Evolutionary conservation across 1,139 yeast genomes (phyloP), one percentile per base, ranked within the genome.

Genomic region (Hyphopichia wangnamkhiaoensis): DNA sequence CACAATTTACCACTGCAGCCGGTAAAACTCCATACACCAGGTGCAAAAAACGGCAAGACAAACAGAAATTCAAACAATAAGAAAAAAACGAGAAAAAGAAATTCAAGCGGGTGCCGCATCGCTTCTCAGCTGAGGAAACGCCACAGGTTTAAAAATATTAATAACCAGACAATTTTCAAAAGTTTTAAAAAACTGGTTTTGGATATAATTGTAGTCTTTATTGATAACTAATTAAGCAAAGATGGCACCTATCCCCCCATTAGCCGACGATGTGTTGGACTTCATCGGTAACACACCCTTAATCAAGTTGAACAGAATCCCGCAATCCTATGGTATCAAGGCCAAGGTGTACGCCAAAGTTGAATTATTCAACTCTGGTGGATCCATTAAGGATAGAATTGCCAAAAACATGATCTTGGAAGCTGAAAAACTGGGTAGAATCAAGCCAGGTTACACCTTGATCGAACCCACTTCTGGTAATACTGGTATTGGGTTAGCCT

Each of bases 401-500:
- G 78, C 79, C 52, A 71, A 73, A 49, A 71, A 84, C 58, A 82
- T 88, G 80, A 84, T 88, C 20, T 84, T 84, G 54, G 87, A 86
- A 58, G 95, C 95, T 18, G 96, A 88, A 62, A 79, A 76, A 52
- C 69, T 74, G 25, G 95, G 96, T 37, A 68, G 80, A 50, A 85
- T 88, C 54, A 85, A 84, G 65, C 95, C 95, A 15, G 94, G 94
- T 2, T 82, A 84, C 57, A 87, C 95, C 24, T 69, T 88, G 56
- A 87, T 88, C 51, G 96, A 88, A 66, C 95, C 95, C 40, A 88
- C 96, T 24, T 84, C 93, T 12, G 95, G 95, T 58, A 84, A 84
- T 65, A 84, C 90, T 37, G 96, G 96, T 66, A 88, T 88, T 58
- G 96, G 95, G 47, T 74, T 88, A 52, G 95, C 96, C 4, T 72